Conservation (phyloP, 1,284 basidiomycete genomes). For the Heterobasidion occidentale region DNA sequence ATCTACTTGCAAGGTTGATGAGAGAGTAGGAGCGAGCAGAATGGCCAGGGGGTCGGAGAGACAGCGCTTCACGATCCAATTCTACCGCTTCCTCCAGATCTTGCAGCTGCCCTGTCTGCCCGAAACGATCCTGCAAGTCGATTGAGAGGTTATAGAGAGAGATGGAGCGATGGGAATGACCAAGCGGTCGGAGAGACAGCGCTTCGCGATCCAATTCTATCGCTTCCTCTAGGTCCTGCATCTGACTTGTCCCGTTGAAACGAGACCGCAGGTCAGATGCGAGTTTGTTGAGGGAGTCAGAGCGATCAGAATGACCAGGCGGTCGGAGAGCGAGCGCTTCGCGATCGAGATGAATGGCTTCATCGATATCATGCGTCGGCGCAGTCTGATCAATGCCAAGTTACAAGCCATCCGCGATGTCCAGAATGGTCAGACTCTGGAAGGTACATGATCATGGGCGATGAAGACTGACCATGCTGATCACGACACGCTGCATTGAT, state of each 20-base stretch:
- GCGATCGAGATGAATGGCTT: background rate
- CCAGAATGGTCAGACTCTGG: too few relatives aligned
- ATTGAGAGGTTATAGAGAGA: background rate
- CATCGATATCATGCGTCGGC: background rate
- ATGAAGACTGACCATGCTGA: too few relatives aligned
- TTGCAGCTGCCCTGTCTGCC: too few relatives aligned
- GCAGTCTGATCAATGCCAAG: background rate
- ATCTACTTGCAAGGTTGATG: background rate
- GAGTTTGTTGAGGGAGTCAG: background rate
- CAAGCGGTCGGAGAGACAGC: background rate
- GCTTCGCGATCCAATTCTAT: background rate
- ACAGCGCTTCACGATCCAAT: too few relatives aligned
- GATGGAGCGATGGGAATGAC: background rate
- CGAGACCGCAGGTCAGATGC: background rate
- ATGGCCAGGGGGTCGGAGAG: constrained; percentile 14
- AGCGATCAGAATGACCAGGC: background rate
- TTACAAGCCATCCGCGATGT: too few relatives aligned
- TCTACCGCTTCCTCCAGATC: too few relatives aligned
- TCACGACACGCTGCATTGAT: too few relatives aligned
- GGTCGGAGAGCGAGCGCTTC: background rate
- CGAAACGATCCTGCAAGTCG: background rate
- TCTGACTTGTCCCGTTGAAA: background rate
- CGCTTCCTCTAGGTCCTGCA: background rate
- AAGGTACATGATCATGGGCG: too few relatives aligned
- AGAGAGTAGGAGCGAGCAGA: constrained; percentile 1